These are phyloP conservation scores for Neofusicoccum umdonicola DNA, from an alignment of 2,329 filamentous ascomycete species.

Conservation along the genomic window DNA sequence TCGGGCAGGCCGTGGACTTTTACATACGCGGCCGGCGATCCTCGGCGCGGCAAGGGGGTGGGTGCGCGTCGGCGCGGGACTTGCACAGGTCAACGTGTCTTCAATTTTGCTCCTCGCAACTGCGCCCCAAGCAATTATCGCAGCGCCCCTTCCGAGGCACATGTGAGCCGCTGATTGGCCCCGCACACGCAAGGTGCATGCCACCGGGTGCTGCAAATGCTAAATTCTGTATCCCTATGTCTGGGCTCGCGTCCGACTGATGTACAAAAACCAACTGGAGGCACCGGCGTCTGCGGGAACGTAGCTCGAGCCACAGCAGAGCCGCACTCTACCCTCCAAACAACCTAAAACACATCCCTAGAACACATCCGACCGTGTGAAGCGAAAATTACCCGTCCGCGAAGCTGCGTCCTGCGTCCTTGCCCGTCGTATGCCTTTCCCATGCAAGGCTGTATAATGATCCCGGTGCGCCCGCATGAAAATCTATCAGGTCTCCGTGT, in stretches of 20 bases:
- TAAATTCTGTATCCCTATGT: slow-evolving; percentile 15
- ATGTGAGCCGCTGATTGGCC: slow-evolving; percentile 3
- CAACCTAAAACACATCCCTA: background rate
- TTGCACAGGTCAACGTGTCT: slow-evolving; percentile 7
- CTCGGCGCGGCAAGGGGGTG: slow-evolving; percentile 13
- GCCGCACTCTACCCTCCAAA: slow-evolving; percentile 1
- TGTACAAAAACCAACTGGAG: slow-evolving; percentile 11
- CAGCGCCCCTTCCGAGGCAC: background rate
- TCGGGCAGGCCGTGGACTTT: slow-evolving; percentile 14
- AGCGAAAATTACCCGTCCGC: background rate
- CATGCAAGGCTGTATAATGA: slow-evolving; percentile 12
- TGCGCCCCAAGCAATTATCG: background rate
- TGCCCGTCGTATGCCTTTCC: background rate
- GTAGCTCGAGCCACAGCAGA: slow-evolving; percentile 15
- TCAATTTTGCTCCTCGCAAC: background rate
- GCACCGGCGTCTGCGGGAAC: slow-evolving; percentile 7
- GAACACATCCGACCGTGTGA: background rate
- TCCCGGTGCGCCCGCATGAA: slow-evolving; percentile 14
- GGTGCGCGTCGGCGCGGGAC: slow-evolving; percentile 10
- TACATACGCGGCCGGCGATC: slow-evolving; percentile 16
- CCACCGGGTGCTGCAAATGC: background rate
- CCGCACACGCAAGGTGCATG: slow-evolving; percentile 5
- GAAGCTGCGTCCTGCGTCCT: background rate
- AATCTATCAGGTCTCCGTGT: slow-evolving; percentile 12
- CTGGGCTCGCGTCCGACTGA: background rate